Base-by-base conservation (phyloP, 176 grass and related monocot genomes). In the Oryza officinalis region DNA sequence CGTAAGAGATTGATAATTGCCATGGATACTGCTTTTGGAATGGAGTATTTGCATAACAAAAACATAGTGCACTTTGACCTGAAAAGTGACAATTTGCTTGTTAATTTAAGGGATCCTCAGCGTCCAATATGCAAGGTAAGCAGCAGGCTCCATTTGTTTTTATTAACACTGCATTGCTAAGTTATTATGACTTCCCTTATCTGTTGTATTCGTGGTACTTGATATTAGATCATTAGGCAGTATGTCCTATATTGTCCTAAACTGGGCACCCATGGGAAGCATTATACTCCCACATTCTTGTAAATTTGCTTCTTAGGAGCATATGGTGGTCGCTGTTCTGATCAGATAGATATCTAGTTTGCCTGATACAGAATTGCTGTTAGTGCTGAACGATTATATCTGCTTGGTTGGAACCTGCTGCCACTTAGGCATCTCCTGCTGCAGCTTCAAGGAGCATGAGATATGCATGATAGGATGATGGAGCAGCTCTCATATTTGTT, bases 51-150 rank as follows among this genome's bases (percentile, higher is more conserved):
- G 88, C 97, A 99, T 76, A 91, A 88, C 79, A 99, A 94, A 75
- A 92, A 99, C 77, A 99, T 99, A 17, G 92, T 99, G 65, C 97
- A 99, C 75, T 99, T 99, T 75, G 97, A 99, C 77, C 65, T 99
- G 52, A 99, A 99, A 87, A 96, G 97, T 76, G 97, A 99, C 57
- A 99, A 99, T 91, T 96, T 99, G 79, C 93, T 99, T 67, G 97
- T 99, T 72, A 99, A 99, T 76, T 92, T 96, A 82, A 86, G 97
- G 79, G 97, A 99, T 41, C 89, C 97, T 72, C 93, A 99, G 43
- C 97, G 97, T 23, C 97, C 97, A 89, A 99, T 99, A 90, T 99
- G 97, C 91, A 99, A 99, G 91, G 97, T 99, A 80, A 84, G 31
- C 37, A 76, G 18, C 27, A 79, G 3, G 23, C 8, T 35, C 28